Base-by-base conservation (phyloP, 208 protist genomes). In the Crithidia fasciculata region DNA sequence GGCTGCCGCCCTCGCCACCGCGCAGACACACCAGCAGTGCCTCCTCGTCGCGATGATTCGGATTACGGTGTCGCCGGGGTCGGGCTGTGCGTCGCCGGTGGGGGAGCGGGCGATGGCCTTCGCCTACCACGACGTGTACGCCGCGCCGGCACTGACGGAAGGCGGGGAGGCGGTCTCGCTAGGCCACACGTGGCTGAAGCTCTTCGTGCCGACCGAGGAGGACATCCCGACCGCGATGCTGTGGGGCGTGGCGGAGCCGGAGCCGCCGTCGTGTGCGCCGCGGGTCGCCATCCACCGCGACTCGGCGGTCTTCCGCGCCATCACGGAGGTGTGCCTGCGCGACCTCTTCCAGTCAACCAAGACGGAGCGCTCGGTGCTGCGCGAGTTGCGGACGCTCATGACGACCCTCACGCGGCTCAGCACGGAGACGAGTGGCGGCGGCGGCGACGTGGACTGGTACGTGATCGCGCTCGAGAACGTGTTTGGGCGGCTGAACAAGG, bases 1-100 rank as follows among this genome's bases (percentile, higher is more conserved):
- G 41, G 41, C 67, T 2, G 55, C 65, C 10, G 65, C 70, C 40
- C 52, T 73, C 41, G 53, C 54, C 8, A 53, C 49, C 43, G 74
- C 76, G 36, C 80, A 80, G 78, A 80, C 91, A 37, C 88, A 95
- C 63, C 81, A 92, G 58, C 91, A 95, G 78, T 93, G 88, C 75
- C 74, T 92, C 19, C 68, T 93, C 43, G 62, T 92, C 39, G 67
- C 65, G 36, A 87, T 88, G 81, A 75, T 81, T 18, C 69, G 74
- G 47, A 69, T 60, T 40, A 62, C 74, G 18, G 66, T 89, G 52
- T 44, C 41, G 65, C 37, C 44, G 55, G 54, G 49, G 9, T 47
- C 41, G 6, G 2, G 41, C 16, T 4, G 15, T 5, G 56, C 16
- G 13, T 43, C 40, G 16, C 28, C 45, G 40, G 37, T 28, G 60